Base-by-base conservation (phyloP, 2,329 filamentous ascomycete species). In the Calonectria leucothoes region DNA sequence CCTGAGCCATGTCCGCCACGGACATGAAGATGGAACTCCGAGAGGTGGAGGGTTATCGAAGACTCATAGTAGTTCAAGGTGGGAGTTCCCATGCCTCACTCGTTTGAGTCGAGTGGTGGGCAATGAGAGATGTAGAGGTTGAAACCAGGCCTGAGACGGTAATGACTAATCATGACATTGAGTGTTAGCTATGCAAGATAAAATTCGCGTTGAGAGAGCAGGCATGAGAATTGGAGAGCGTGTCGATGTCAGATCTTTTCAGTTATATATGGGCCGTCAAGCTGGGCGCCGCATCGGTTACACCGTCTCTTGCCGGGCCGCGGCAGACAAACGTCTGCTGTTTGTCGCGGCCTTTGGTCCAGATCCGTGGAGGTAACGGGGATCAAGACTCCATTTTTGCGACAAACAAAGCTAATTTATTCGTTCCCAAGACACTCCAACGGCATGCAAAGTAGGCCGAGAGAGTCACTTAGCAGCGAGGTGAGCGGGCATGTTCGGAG, bases 191-290 rank as follows among this genome's bases (percentile, higher is more conserved):
- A 57, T 52, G 65, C 27, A 25, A 23, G 39, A 27, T 29, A 61
- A 51, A 66, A 67, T 52, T 69, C 57, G 63, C 45, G 37, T 52
- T 11, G 3, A 27, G 17, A 15, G 57, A 66, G 27, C 35, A 55
- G 29, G 35, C 23, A 33, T 69, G 35, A 73, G n/a, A 52, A 55
- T 57, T 52, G 52, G 65, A 57, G 52, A 35, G 11, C 69, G 52
- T 71, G 73, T 76, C 73, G 75, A 78, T 77, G 88, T 94, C 93
- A 94, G 93, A 89, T 94, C 92, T 94, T 94, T 94, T 93, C 91
- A 94, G 91, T 93, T 90, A 89, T 83, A 79, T 80, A 80, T 81
- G 84, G 81, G 83, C 86, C 89, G 83, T 90, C 87, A 90, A 83
- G 75, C 86, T 85, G 82, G 83, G 81, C 82, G 86, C 86, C 82